Evolutionary conservation across 257 asterid genomes (phyloP), one percentile per base, ranked within the genome.

Genomic region (Jacaranda mimosifolia): DNA sequence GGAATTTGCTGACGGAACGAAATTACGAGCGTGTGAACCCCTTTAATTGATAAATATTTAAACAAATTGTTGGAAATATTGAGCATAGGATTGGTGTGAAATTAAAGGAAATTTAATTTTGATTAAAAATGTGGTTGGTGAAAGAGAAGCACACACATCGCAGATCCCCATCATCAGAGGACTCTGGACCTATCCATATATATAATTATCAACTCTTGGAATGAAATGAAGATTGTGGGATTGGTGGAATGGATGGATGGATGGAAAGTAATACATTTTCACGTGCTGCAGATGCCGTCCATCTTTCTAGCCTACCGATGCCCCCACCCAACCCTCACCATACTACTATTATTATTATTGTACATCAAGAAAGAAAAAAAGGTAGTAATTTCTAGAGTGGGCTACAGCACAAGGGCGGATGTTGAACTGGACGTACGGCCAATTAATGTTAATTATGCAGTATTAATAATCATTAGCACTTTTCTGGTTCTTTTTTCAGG

Each of bases 221-320:
- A 75, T 32, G 52, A 70, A 70, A 21, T 67, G 76, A 15, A 63
- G 36, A 26, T 64, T 55, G 57, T 80, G 75, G 46, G 26, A 77
- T 48, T 72, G 62, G 36, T 45, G 6, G 8, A 2, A 19, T 67
- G 69, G 60, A 71, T 46, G 80, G 75, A 19, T 17, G 73, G 77
- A 65, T 76, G 78, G 46, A 56, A 67, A 67, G 80, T 62, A 12
- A 21, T 68, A 82, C 83, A 73, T 68, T 62, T 68, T 19, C 83
- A 79, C 83, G 45, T 75, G 83, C 32, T 55, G 80, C 19, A 78
- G 86, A 55, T 78, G 78, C 79, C 75, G 75, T 77, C 56, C 70
- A 77, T 84, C 63, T 80, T 59, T 77, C 70, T 36, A 8, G 1
- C 70, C 76, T 66, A 45, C 45, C 75, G 64, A 64, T 70, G 45